Base-by-base conservation (phyloP, 2,329 filamentous ascomycete species). In the Arthrobotrys entomopaga region DNA sequence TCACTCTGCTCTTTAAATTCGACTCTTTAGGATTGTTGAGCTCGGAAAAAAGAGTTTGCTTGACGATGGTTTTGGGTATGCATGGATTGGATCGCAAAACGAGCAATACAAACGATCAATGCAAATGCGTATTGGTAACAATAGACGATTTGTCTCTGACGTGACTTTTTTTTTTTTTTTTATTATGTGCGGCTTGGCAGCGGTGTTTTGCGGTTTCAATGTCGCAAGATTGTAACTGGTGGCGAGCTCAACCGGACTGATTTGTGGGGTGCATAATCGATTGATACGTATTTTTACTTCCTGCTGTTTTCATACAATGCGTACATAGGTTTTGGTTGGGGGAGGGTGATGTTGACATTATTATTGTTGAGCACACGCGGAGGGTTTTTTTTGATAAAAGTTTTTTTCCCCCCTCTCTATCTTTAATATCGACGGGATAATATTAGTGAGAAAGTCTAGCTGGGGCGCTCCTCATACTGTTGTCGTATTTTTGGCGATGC, bases 21-120 rank as follows among this genome's bases (percentile, higher is more conserved):
- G 29, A 34, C 29, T 34, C 29, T 34, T 34, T 34, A 19, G 19
- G 46, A 50, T 19, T 1, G 20, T 50, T 19, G 46, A 22, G 46
- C 46, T 50, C 46, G 13, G 42, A 19, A 19, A 46, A 19, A 19
- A 46, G 10, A 19, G 13, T 46, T 15, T n/a, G 19, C 46, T 11
- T 19, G 46, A 20, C n/a, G 16, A 22, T 50, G 19, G 20, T 50
- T 22, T 50, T 50, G 16, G 46, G 46, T 50, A 50, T 50, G 46
- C 29, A 34, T 34, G 29, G 46, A 50, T 50, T 11, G 46, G 46
- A 50, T 34, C 29, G 29, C 29, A 34, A 34, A 29, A 34, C 29
- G 29, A 34, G 29, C 29, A 34, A 34, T 34, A 34, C 29, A 2
- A 20, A 50, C n/a, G 11, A 20, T 50, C 19, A 22, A 50, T 22